Evolutionary conservation across 352 stramenopile genomes (phyloP).

Genomic region (Phytophthora citricola): DNA sequence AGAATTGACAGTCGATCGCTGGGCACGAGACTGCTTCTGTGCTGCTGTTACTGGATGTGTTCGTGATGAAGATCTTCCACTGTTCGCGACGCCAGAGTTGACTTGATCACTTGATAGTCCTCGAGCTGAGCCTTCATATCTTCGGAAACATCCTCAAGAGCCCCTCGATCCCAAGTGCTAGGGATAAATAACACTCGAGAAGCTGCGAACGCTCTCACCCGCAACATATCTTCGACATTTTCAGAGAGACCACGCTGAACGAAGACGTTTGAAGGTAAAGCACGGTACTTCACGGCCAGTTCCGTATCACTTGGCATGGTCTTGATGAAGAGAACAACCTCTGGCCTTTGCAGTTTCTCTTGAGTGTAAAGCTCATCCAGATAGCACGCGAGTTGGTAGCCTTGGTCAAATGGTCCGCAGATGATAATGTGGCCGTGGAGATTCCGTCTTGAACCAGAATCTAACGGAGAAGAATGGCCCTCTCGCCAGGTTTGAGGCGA

Average conservation of each 20-base stretch:
- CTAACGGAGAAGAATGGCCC: no score
- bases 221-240: constrained; percentile 62
- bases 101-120: constrained; percentile 59
- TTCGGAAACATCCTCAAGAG: constrained; percentile 36
- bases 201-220: constrained; percentile 50
- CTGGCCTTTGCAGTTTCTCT: constrained; percentile 30
- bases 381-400: constrained; percentile 23
- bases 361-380: constrained; percentile 48
- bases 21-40: not conserved
- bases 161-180: constrained; percentile 48
- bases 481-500: no score
- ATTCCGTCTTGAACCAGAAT: not conserved
- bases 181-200: constrained; percentile 60
- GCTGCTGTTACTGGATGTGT: constrained; percentile 25
- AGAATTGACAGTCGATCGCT: constrained; percentile 15
- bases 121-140: constrained; percentile 51
- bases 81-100: constrained; percentile 54
- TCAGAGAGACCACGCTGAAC: constrained; percentile 49
- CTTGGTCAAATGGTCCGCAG: constrained; percentile 27
- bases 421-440: not conserved
- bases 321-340: constrained; percentile 53
- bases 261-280: constrained; percentile 52
- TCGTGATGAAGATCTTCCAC: constrained; percentile 45
- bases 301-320: constrained; percentile 37
- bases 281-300: constrained; percentile 32